Percentiles rank a stretch among this genome's conserved stretches.
These are phyloP conservation scores for Endothia cerciana DNA, from an alignment of 2,329 filamentous ascomycete genomes.

Conservation along the genomic window DNA sequence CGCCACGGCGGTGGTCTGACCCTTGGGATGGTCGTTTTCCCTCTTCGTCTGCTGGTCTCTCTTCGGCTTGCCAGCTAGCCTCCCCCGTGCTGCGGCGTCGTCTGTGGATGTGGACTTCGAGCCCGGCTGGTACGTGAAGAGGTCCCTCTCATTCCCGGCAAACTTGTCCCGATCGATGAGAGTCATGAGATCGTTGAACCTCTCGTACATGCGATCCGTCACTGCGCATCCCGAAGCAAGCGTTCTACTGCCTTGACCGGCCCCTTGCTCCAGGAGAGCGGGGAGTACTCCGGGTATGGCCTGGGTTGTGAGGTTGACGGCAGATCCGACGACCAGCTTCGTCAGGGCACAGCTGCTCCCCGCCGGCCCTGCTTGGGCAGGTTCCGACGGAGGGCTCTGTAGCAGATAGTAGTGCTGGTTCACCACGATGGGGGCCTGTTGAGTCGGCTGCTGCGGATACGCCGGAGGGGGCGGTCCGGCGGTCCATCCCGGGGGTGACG, in stretches of 20 bases:
- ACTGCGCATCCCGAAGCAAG: constrained; percentile 51
- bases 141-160: constrained; percentile 56
- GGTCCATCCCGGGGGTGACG: constrained; percentile 34
- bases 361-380: constrained; percentile 25
- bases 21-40: constrained; percentile 41
- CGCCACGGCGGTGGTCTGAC: constrained; percentile 40
- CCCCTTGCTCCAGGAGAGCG: constrained; percentile 48
- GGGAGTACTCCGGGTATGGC: constrained; percentile 42
- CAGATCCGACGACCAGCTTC: constrained; percentile 45
- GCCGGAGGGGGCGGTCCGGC: constrained; percentile 28
- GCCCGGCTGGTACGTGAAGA: constrained; percentile 48
- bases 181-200: constrained; percentile 71
- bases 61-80: constrained; percentile 24
- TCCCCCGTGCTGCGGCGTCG: constrained; percentile 7
- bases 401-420: constrained; percentile 57
- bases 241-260: constrained; percentile 45
- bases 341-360: constrained; percentile 35
- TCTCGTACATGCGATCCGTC: constrained; percentile 63
- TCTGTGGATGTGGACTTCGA: constrained; percentile 4
- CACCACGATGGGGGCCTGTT: constrained; percentile 50
- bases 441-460: constrained; percentile 34
- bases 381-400: constrained; percentile 31
- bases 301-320: constrained; percentile 48
- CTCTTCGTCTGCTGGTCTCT: constrained; percentile 38
- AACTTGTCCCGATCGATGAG: constrained; percentile 68